Evolutionary conservation across 805 yeast species (phyloP).

Genomic region (Suhomyces sp.): DNA sequence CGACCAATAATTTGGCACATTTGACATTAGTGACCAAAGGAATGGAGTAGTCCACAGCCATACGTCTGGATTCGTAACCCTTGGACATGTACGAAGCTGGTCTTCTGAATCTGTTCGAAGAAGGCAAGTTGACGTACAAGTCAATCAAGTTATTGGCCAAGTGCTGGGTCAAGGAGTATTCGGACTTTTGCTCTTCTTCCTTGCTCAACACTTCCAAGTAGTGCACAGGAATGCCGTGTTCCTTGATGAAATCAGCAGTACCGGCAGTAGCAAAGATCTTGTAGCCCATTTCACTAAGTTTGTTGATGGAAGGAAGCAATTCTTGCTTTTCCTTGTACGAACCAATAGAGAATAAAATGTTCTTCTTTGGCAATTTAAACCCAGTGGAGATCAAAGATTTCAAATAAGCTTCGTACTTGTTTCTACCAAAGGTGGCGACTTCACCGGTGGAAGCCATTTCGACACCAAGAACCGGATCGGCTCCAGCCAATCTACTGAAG

Average conservation of each 20-base stretch:
- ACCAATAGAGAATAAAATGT: conserved; percentile 90
- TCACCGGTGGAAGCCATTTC: conserved; percentile 99
- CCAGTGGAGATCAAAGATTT: conserved; percentile 95
- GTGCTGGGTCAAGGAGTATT: conserved; percentile 93
- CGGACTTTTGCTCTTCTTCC: conserved; percentile 78
- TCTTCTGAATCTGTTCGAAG: conserved; percentile 95
- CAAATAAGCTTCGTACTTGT: conserved; percentile 95
- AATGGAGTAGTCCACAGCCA: conserved; percentile 98
- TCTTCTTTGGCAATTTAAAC: conserved; percentile 90
- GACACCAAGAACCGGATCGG: conserved; percentile 96
- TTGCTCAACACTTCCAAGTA: conserved; percentile 84
- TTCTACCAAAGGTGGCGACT: conserved; percentile 94
- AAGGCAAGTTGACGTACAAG: conserved; percentile 93
- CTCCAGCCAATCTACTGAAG: conserved; percentile 94
- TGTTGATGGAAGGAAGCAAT: conserved; percentile 81
- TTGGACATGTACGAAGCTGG: conserved; percentile 97
- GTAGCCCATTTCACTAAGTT: conserved; percentile 79
- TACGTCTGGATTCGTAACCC: conserved; percentile 97
- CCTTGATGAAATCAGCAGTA: conserved; percentile 96
- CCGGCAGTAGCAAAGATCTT: conserved; percentile 97
- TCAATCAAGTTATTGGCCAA: conserved; percentile 96
- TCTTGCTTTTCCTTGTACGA: conserved; percentile 96
- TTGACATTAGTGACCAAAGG: conserved; percentile 97
- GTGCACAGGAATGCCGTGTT: conserved; percentile 91
- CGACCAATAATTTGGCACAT: conserved; percentile 91